These are phyloP conservation scores for Fusarium cicatricum DNA, from an alignment of 2,329 filamentous ascomycete genomes.

Conservation along the genomic window DNA sequence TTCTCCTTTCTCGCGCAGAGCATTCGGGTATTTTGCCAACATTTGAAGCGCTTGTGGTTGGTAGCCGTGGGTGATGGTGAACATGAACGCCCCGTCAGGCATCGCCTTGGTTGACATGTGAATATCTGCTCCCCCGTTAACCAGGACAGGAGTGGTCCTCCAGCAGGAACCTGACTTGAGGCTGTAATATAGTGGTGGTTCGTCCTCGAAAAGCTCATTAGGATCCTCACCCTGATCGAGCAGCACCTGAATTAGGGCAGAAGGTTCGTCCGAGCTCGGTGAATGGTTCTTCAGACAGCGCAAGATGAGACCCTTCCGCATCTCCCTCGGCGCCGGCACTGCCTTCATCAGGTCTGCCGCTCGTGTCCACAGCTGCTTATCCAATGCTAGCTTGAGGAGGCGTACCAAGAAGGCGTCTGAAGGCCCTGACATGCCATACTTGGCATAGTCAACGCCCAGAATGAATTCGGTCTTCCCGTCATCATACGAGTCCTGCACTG, in stretches of 20 bases:
- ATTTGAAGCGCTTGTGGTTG: conserved; percentile 41
- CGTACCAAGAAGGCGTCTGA: conserved; percentile 33
- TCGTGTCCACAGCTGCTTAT: conserved; percentile 38
- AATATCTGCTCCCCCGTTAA: conserved; percentile 39
- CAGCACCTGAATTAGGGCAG: conserved; percentile 36
- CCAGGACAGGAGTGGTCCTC: conserved; percentile 40
- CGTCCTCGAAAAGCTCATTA: conserved; percentile 37
- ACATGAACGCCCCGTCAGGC: conserved; percentile 42
- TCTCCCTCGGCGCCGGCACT: conserved; percentile 31
- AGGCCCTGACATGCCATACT: conserved; percentile 35
- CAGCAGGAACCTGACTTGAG: conserved; percentile 40
- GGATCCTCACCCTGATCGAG: conserved; percentile 39
- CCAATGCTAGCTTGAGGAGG: conserved; percentile 33
- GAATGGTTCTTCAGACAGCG: conserved; percentile 35
- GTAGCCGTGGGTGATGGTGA: conserved; percentile 38
- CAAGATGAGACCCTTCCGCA: conserved; percentile 35
- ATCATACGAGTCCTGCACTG: conserved; percentile 38
- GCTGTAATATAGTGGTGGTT: conserved; percentile 41
- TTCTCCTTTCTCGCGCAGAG: conserved; percentile 29
- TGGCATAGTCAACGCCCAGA: conserved; percentile 34
- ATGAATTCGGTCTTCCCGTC: conserved; percentile 39
- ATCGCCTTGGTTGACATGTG: conserved; percentile 37
- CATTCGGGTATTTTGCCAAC: conserved; percentile 36
- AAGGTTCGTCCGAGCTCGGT: conserved; percentile 37
- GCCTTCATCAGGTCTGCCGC: conserved; percentile 39